phyloP scores from a whole-genome alignment of 2,329 filamentous ascomycete species.

The Macrophomina pseudophaseolina region DNA sequence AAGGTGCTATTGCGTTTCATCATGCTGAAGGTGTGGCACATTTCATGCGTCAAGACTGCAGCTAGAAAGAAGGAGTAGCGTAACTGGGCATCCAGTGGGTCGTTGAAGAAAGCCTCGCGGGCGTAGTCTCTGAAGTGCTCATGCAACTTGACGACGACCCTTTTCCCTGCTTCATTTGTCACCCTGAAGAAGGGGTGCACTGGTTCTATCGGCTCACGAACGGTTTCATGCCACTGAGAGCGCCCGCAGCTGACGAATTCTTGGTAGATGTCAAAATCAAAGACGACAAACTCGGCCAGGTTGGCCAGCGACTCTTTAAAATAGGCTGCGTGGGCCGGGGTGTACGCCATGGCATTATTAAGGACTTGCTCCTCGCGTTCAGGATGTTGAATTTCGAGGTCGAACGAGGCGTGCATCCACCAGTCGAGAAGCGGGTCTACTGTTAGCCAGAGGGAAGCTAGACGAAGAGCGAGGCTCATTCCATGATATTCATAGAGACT shows the following conservation, averaged over 20 bases:
- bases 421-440: slow-evolving; percentile 15
- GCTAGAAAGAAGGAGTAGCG: slow-evolving; percentile 44
- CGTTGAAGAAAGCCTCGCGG: background rate
- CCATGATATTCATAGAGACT: slow-evolving; percentile 11
- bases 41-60: slow-evolving; percentile 39
- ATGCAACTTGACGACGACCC: background rate
- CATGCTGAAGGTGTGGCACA: slow-evolving; percentile 42
- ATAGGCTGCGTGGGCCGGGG: background rate
- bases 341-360: background rate
- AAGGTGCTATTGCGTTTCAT: slow-evolving; percentile 37
- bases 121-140: background rate
- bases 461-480: slow-evolving; percentile 1
- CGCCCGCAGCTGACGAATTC: slow-evolving; percentile 2
- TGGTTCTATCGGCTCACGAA: background rate
- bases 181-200: background rate
- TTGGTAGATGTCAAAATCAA: slow-evolving; percentile 2
- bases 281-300: slow-evolving; percentile 3
- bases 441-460: slow-evolving; percentile 17
- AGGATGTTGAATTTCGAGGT: background rate
- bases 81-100: slow-evolving; percentile 28
- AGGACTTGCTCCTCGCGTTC: background rate
- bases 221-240: background rate
- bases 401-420: slow-evolving; percentile 23
- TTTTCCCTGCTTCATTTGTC: background rate
- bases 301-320: background rate